Evolutionary conservation across 1,284 basidiomycete species (phyloP), one percentile per base, ranked within the genome.

Genomic region (Vanrija sp.): DNA sequence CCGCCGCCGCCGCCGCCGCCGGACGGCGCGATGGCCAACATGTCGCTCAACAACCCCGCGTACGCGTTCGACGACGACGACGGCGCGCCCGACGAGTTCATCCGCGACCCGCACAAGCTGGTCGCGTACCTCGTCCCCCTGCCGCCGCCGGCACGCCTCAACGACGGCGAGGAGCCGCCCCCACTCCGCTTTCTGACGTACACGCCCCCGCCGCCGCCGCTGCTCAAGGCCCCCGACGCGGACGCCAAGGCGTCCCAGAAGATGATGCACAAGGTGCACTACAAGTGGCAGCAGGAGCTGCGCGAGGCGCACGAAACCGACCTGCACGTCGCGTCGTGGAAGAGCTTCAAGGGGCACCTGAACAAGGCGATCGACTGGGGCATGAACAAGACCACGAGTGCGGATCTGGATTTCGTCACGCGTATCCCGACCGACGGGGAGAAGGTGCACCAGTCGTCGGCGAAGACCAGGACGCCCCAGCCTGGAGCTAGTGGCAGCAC

Each of bases 51-150:
- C 34, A 34, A 12, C 34, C 21, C 21, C 21, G 34, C 12, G 34
- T 12, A 34, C 9, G 10, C 9, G 34, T 15, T 15, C 34, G 9
- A 5, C 4, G 34, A 14, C 34, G 34, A 34, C 34, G 12, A 34
- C 34, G 10, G 10, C 7, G 46, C 38, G 3, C 26, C 55, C 1
- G 58, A 54, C 50, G 53, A 51, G 38, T 63, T 53, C 58, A 46
- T 63, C 18, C 61, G 61, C 38, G 61, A 63, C 52, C 61, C 61
- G 9, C 61, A 63, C 55, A 52, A 54, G 43, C 51, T 63, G 15
- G 42, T 63, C 44, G 61, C 52, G 10, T 63, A 63, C 51, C 42
- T 63, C 29, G 51, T 63, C 15, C 61, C 61, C 26, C 60, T 63
- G 43, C 61, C 61, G 7, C 15, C 55, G 1, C 61, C 61, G 1